These are phyloP conservation scores for Debaryomycetaceae sp. DNA, from an alignment of 1,139 yeast species.

Conservation along the genomic window DNA sequence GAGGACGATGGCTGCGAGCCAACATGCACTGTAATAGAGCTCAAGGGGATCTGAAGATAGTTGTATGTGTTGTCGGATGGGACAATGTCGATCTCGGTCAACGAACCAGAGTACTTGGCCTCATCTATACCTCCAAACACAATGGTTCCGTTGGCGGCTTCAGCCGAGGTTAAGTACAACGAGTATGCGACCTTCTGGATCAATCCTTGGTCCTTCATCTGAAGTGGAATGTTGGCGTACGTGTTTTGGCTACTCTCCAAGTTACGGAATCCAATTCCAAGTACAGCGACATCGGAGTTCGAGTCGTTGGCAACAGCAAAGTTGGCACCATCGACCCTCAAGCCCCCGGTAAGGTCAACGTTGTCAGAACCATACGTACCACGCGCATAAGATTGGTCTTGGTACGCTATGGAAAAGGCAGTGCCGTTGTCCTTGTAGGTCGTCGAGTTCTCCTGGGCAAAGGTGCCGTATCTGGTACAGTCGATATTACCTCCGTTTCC, in stretches of 20 bases:
- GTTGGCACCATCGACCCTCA: constrained; percentile 34
- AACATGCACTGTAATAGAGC: constrained; percentile 7
- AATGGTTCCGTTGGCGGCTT: constrained; percentile 43
- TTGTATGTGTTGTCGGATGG: constrained; percentile 13
- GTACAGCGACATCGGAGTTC: constrained; percentile 53
- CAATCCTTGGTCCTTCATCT: constrained; percentile 47
- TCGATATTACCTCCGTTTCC: constrained; percentile 16
- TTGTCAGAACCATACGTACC: constrained; percentile 59
- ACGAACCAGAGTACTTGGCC: constrained; percentile 47
- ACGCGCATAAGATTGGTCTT: constrained; percentile 29
- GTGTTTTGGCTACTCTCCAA: constrained; percentile 14
- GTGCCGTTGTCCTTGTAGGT: constrained; percentile 47
- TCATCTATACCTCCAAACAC: constrained; percentile 59
- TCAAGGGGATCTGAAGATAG: constrained; percentile 21
- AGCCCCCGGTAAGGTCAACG: constrained; percentile 14
- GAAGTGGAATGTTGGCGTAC: constrained; percentile 57
- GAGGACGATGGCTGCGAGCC: background rate
- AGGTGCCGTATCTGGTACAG: constrained; percentile 48
- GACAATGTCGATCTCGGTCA: constrained; percentile 18
- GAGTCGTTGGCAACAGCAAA: constrained; percentile 58
- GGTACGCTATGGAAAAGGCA: constrained; percentile 26
- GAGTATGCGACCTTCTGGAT: constrained; percentile 51
- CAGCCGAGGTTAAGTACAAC: constrained; percentile 44
- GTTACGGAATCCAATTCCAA: constrained; percentile 52
- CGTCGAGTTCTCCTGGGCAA: constrained; percentile 43